Base-by-base conservation (phyloP, 306 rosid genomes). In the Dalbergia cochinchinensis region DNA sequence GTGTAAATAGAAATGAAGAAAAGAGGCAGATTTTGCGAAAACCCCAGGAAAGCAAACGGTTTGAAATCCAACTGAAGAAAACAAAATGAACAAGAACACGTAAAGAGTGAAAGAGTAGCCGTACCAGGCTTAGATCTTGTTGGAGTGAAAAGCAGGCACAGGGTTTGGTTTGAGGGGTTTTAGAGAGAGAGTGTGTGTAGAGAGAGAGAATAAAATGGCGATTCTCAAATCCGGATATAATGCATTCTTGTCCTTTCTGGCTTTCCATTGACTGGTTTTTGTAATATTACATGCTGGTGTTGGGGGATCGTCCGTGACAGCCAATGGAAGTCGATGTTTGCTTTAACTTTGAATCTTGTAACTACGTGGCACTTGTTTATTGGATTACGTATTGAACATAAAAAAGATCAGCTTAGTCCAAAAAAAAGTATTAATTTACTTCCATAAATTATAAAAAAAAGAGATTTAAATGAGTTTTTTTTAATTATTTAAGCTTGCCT, bases 91-190 rank as follows among this genome's bases (percentile, higher is more conserved):
- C 13, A 20, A 67, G 12, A 77, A 48, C 50, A 60, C 9, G 7
- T 34, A 18, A 5, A 72, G 50, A 12, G 64, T 18, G 70, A 80
- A 78, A 78, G 75, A 19, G 51, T 60, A 37, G 35, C 65, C 66
- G 81, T 90, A 94, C 98, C 94, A 71, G 57, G 74, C 54, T 51
- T 76, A 77, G 98, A 91, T 94, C 94, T 87, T 81, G 86, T 35
- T 14, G 60, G 26, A 72, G 70, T 71, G 76, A 65, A 73, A 82
- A 48, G 26, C 7, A 31, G 62, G 51, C 78, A 8, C 34, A 41
- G 84, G 84, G 88, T 83, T 78, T 66, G 72, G 85, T 74, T 65
- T 33, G 81, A 72, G 84, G 87, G 55, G 4, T 12, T 84, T 80
- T 74, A 61, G 84, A 77, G 65, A 60, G 65, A 69, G 85, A 81